phyloP scores from a whole-genome alignment of 139 green algal species.

The Picochlorum costavermella region DNA sequence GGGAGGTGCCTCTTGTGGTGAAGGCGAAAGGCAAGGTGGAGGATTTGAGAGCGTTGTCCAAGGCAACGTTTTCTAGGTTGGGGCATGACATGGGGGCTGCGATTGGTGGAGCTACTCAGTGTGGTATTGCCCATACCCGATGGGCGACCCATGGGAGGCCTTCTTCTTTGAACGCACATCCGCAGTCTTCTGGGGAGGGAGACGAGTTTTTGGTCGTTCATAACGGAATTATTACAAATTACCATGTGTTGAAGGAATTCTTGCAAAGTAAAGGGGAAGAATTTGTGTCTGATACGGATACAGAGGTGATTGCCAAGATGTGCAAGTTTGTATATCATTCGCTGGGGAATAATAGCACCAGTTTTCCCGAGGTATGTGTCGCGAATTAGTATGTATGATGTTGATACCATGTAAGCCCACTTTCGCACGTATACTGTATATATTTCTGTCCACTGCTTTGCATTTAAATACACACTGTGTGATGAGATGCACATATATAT shows the following conservation, averaged over 20 bases:
- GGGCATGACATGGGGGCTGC: background rate
- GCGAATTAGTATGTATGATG: background rate
- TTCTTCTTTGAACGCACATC: conserved; percentile 80
- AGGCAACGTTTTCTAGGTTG: conserved; percentile 1
- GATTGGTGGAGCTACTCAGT: conserved; percentile 36
- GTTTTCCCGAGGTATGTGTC: conserved; percentile 60
- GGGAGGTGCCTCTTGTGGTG: conserved; percentile 39
- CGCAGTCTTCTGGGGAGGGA: conserved; percentile 39
- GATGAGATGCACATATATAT: background rate
- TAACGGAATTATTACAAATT: conserved; percentile 99
- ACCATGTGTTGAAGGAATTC: conserved; percentile 79
- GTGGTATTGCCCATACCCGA: conserved; percentile 92
- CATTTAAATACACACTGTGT: background rate
- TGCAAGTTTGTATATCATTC: conserved; percentile 81
- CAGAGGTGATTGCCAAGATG: conserved; percentile 99
- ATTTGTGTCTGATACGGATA: conserved; percentile 97
- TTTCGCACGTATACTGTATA: background rate
- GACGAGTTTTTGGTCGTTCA: conserved; percentile 95
- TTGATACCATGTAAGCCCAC: no score
- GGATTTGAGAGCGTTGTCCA: conserved; percentile 50
- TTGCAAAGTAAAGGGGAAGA: conserved; percentile 76
- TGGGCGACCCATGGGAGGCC: conserved; percentile 95
- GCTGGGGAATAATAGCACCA: conserved; percentile 32
- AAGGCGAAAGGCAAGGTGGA: conserved; percentile 87
- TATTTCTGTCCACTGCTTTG: background rate